Percentiles rank a stretch among this genome's conserved stretches.
Conservation (phyloP, 2,329 filamentous ascomycete species). For the Alternaria angustiovoidea region DNA sequence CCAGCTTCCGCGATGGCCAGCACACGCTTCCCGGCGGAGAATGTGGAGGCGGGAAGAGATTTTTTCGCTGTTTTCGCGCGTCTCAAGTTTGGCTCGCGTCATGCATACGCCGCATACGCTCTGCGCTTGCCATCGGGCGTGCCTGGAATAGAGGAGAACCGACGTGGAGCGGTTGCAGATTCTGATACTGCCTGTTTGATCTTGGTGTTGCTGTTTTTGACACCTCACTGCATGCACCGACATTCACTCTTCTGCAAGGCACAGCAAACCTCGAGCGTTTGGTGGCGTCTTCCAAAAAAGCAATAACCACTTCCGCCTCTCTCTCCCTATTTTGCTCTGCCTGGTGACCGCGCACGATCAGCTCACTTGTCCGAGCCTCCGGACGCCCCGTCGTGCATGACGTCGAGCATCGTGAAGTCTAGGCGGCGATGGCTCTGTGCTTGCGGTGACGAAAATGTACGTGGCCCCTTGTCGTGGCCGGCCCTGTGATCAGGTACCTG, state of each 20-base stretch:
- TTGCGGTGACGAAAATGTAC: conserved; percentile 15
- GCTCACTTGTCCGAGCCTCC: background rate
- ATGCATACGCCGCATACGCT: conserved; percentile 18
- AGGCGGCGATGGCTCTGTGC: conserved; percentile 19
- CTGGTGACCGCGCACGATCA: conserved; percentile 8
- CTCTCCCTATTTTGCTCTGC: background rate
- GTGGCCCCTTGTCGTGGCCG: conserved; percentile 6
- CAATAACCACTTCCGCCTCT: background rate
- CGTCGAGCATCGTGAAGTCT: conserved; percentile 48
- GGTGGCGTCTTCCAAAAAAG: background rate
- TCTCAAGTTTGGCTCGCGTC: conserved; percentile 10
- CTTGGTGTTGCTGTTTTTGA: conserved; percentile 1
- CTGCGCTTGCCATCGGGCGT: conserved; percentile 6
- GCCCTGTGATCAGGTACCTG: conserved; percentile 21
- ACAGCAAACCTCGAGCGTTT: background rate
- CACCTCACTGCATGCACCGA: background rate
- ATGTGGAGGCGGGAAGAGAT: conserved; percentile 35
- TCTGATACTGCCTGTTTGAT: conserved; percentile 1
- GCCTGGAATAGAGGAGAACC: conserved; percentile 16
- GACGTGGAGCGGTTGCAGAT: conserved; percentile 8
- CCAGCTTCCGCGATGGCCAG: conserved; percentile 13
- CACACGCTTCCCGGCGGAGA: conserved; percentile 21
- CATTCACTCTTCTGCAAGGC: background rate
- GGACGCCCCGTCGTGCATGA: conserved; percentile 35
- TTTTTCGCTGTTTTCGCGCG: conserved; percentile 12